Percentiles rank a stretch among this genome's conserved stretches.
Evolutionary conservation across 345 rosid genomes (phyloP).

Genomic region (Limnanthes douglasii): DNA sequence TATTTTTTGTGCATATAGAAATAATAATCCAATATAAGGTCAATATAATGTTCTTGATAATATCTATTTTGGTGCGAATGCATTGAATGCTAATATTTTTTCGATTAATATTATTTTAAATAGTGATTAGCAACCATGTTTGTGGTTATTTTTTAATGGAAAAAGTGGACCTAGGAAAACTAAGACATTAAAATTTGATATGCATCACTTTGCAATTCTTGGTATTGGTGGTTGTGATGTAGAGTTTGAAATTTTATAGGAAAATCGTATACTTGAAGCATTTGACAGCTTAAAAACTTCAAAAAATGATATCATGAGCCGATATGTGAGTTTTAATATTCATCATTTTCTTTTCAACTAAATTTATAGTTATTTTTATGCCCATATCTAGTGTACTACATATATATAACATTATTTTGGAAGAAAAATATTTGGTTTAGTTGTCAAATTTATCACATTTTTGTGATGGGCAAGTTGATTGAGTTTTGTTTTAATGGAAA

Average conservation of each 20-base stretch:
- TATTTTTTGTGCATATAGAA: conserved; percentile 48
- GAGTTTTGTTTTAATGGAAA: conserved; percentile 61
- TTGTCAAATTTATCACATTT: conserved; percentile 7
- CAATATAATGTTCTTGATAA: neutral
- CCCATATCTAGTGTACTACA: too few relatives aligned
- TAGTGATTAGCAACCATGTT: neutral
- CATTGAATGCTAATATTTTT: neutral
- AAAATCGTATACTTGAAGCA: conserved; percentile 74
- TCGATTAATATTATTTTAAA: too few relatives aligned
- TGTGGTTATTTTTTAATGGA: conserved; percentile 39
- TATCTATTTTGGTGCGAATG: neutral
- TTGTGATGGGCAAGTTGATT: conserved; percentile 70
- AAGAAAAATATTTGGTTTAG: conserved; percentile 1
- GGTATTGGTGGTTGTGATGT: conserved; percentile 70
- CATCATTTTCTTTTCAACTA: neutral
- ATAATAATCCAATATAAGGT: conserved; percentile 95
- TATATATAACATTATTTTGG: too few relatives aligned
- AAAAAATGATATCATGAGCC: conserved; percentile 75
- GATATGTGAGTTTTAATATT: conserved; percentile 57
- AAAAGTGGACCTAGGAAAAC: conserved; percentile 99
- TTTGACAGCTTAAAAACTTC: conserved; percentile 96
- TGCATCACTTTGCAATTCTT: conserved; percentile 82
- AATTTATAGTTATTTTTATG: conserved; percentile 1
- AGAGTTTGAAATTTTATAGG: conserved; percentile 49
- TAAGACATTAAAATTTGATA: conserved; percentile 82